These are phyloP conservation scores for Rosa multiflora DNA, from an alignment of 306 rosid genomes.

Conservation along the genomic window DNA sequence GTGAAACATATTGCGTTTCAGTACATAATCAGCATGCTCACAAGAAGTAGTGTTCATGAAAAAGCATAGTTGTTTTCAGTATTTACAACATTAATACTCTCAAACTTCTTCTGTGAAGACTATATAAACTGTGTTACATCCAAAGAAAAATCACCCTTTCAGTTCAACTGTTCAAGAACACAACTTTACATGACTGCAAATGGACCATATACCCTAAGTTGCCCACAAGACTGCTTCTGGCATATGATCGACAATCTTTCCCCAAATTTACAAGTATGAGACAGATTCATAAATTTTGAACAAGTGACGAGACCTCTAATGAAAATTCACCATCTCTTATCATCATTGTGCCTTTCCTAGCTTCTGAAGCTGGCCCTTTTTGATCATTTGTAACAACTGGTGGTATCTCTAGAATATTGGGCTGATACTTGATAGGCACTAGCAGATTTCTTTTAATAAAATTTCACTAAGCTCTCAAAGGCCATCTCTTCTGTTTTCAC, in stretches of 20 bases:
- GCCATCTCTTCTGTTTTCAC: conserved; percentile 22
- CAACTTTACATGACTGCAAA: conserved; percentile 50
- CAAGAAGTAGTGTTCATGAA: conserved; percentile 3
- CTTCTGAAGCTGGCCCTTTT: conserved; percentile 42
- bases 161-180: conserved; percentile 38
- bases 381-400: conserved; percentile 30
- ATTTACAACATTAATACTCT: conserved; percentile 18
- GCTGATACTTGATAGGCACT: conserved; percentile 25
- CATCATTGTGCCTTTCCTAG: conserved; percentile 42
- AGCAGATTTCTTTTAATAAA: conserved; percentile 37
- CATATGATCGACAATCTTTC: conserved; percentile 52
- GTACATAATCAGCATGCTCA: background rate
- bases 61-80: conserved; percentile 11
- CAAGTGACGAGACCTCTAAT: conserved; percentile 39
- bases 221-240: conserved; percentile 50
- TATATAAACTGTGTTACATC: background rate
- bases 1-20: conserved; percentile 9
- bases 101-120: conserved; percentile 15
- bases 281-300: conserved; percentile 38
- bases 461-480: conserved; percentile 28
- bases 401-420: conserved; percentile 47
- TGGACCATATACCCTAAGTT: conserved; percentile 47
- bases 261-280: conserved; percentile 48
- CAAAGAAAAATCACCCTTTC: conserved; percentile 10
- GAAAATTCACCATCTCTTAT: conserved; percentile 45